Base-by-base conservation (phyloP, 2,329 filamentous ascomycete species). In the Colletotrichum higginsianum region DNA sequence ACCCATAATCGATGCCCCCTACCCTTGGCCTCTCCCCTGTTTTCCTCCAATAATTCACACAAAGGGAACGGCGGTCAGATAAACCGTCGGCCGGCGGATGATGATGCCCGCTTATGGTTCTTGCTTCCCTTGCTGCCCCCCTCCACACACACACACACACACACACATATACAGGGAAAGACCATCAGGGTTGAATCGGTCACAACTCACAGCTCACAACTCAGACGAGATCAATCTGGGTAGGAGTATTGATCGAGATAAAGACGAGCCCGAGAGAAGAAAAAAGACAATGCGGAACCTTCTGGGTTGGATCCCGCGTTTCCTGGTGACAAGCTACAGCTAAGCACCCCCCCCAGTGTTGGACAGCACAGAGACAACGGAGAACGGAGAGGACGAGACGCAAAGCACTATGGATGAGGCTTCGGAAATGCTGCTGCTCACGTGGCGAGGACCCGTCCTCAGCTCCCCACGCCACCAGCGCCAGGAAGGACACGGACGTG, bases 391-490 rank as follows among this genome's bases (percentile, higher is more conserved):
- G 30, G 30, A 30, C 30, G 30, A 30, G 5, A 30, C 30, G 6
- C 30, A 30, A 30, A 30, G 8, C 58, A 50, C 30, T 50, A 18
- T 26, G 40, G 16, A 40, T 8, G 35, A 50, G 30, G 58, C 30
- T 23, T 38, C 62, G 8, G 30, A 49, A 53, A 47, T 58, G n/a
- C 47, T 63, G 38, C 30, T 21, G 44, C 56, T 71, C 65, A 63
- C 53, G 58, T 68, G 65, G 64, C 65, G 35, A 42, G 57, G 4
- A 56, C 52, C 61, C 58, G 46, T 63, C 62, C 58, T 71, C 68
- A 63, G 46, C 65, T 63, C 40, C 47, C 47, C 35, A 47, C 57
- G 53, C 68, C 58, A 63, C 53, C 40, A 12, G 65, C 68, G 52
- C 46, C 35, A 55, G 44, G 38, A 50, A 8, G 16, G 11, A 40